phyloP scores from a whole-genome alignment of 2,329 filamentous ascomycete genomes.

The Phyllosticta citrichinensis region DNA sequence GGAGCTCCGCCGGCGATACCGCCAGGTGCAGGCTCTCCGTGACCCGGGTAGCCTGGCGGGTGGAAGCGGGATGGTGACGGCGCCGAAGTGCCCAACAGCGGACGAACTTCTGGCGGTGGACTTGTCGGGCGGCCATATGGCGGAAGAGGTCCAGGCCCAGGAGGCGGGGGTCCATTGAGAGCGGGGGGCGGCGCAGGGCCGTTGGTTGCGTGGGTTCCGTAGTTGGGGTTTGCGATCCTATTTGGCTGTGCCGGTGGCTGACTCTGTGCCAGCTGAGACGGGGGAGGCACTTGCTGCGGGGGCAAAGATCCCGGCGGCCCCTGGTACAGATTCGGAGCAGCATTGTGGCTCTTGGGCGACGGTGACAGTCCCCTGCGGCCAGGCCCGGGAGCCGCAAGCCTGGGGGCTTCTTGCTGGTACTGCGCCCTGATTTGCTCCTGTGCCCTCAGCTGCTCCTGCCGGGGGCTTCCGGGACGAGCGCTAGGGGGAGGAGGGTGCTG shows the following conservation, averaged over 20 bases:
- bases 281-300: slow-evolving; percentile 18
- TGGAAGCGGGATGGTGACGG: slow-evolving; percentile 84
- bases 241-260: slow-evolving; percentile 38
- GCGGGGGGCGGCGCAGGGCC: slow-evolving; percentile 45
- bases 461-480: slow-evolving; percentile 63
- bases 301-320: slow-evolving; percentile 16
- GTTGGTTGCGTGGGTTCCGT: slow-evolving; percentile 31
- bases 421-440: slow-evolving; percentile 15
- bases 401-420: slow-evolving; percentile 54
- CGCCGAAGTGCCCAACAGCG: slow-evolving; percentile 72
- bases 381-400: slow-evolving; percentile 39
- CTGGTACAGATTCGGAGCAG: slow-evolving; percentile 43
- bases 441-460: slow-evolving; percentile 56
- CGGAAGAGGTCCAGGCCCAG: slow-evolving; percentile 47
- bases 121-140: slow-evolving; percentile 67
- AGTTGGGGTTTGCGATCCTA: slow-evolving; percentile 38
- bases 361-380: slow-evolving; percentile 45
- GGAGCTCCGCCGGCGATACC: slow-evolving; percentile 62
- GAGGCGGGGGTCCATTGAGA: slow-evolving; percentile 31
- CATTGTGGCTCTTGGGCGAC: slow-evolving; percentile 49
- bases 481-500: slow-evolving; percentile 44
- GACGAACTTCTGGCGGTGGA: slow-evolving; percentile 73
- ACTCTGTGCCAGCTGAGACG: slow-evolving; percentile 40
- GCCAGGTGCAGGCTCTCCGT: slow-evolving; percentile 51
- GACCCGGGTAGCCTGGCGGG: slow-evolving; percentile 70